Conservation (phyloP, 2,329 filamentous ascomycete species). For the Fusarium citri region DNA sequence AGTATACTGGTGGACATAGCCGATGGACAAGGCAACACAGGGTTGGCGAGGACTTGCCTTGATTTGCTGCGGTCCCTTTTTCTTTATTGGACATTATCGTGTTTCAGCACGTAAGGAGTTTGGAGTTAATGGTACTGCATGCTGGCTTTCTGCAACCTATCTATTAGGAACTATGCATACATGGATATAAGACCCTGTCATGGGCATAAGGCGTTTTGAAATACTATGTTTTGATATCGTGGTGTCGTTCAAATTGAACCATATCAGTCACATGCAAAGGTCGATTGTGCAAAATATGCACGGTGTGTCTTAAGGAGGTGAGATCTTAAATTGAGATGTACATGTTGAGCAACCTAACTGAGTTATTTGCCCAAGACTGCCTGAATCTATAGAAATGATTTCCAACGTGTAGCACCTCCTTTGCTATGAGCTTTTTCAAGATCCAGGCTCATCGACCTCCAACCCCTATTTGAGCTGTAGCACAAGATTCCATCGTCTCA, state of each 20-base stretch:
- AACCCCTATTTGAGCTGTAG: conserved; percentile 1
- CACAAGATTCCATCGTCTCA: conserved; percentile 24
- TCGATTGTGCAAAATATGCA: background rate
- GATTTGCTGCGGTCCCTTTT: background rate
- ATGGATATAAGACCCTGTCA: background rate
- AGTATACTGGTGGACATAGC: background rate
- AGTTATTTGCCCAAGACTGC: background rate
- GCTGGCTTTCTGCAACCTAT: background rate
- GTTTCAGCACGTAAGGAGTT: conserved; percentile 33
- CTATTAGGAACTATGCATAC: background rate
- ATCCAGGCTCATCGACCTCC: background rate
- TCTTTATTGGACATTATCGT: conserved; percentile 1
- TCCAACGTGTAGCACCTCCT: background rate
- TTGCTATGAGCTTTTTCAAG: background rate
- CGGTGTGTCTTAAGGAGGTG: background rate
- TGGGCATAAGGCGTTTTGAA: background rate
- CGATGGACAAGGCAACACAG: conserved; percentile 6
- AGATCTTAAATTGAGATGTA: background rate
- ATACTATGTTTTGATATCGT: background rate
- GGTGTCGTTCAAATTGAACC: background rate
- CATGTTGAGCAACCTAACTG: background rate
- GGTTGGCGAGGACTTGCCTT: conserved; percentile 29
- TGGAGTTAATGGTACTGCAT: conserved; percentile 12
- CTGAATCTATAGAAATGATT: background rate
- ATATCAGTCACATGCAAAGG: background rate